These are phyloP conservation scores for Hericium coralloides DNA, from an alignment of 768 basidiomycete species.

Conservation along the genomic window DNA sequence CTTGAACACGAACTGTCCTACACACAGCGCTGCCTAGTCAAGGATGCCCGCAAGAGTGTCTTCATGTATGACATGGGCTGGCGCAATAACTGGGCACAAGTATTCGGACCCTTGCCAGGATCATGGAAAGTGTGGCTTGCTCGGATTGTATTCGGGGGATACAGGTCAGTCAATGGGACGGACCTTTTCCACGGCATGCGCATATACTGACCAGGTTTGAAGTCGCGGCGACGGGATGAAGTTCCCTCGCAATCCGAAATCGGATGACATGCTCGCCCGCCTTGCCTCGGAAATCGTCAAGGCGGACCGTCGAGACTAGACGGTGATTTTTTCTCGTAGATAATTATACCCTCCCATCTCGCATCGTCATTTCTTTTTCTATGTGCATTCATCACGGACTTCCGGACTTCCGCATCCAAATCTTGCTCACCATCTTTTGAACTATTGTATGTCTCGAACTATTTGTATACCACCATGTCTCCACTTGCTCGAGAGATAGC, in stretches of 20 bases:
- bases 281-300: slow-evolving; percentile 56
- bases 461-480: too few relatives aligned
- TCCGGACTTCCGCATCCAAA: too few relatives aligned
- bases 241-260: slow-evolving; percentile 60
- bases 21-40: slow-evolving; percentile 55
- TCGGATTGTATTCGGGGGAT: slow-evolving; percentile 52
- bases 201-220: neutral
- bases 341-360: neutral
- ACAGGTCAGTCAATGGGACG: slow-evolving; percentile 41
- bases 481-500: too few relatives aligned
- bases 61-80: slow-evolving; percentile 69
- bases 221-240: slow-evolving; percentile 55
- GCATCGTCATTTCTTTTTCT: too few relatives aligned
- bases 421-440: too few relatives aligned
- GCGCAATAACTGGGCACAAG: slow-evolving; percentile 60
- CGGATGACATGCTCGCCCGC: slow-evolving; percentile 57
- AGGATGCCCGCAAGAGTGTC: slow-evolving; percentile 50
- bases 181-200: neutral
- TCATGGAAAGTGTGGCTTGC: slow-evolving; percentile 40
- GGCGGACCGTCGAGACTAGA: slow-evolving; percentile 25
- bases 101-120: slow-evolving; percentile 44
- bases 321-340: neutral
- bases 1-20: slow-evolving; percentile 63
- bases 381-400: too few relatives aligned
- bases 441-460: too few relatives aligned